These are phyloP conservation scores for Plasmodium sp. DNA, from an alignment of 169 alveolate genomes.

Conservation along the genomic window DNA sequence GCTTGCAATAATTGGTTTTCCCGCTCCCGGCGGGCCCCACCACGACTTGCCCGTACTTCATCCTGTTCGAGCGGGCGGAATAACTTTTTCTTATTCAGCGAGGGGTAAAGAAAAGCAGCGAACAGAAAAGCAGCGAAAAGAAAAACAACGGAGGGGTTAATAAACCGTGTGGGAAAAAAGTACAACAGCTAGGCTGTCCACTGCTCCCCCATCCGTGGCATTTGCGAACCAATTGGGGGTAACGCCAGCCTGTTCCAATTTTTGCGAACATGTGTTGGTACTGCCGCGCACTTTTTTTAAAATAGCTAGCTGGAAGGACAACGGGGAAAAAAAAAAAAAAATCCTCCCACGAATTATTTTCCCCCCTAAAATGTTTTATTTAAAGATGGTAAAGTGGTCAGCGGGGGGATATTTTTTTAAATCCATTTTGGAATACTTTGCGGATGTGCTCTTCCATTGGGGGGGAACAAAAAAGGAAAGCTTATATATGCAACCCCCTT, in stretches of 20 bases:
- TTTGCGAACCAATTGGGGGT: neutral
- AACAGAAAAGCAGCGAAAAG: neutral
- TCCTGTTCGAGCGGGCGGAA: neutral
- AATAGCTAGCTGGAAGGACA: neutral
- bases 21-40: slow-evolving; percentile 99
- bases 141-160: neutral
- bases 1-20: slow-evolving; percentile 96
- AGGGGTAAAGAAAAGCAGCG: neutral
- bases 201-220: neutral
- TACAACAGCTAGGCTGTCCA: neutral
- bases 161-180: neutral
- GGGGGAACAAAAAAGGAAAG: neutral
- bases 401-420: neutral
- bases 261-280: neutral
- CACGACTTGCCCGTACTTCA: slow-evolving; percentile 94
- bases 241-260: neutral
- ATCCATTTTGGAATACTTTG: neutral
- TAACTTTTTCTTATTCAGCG: neutral
- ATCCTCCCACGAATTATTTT: neutral
- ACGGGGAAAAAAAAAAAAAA: neutral
- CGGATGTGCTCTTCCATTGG: neutral
- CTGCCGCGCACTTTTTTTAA: neutral
- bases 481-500: neutral
- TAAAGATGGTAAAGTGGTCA: neutral
- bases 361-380: neutral